phyloP scores from a whole-genome alignment of 345 rosid genomes.

The Clausena lansium region DNA sequence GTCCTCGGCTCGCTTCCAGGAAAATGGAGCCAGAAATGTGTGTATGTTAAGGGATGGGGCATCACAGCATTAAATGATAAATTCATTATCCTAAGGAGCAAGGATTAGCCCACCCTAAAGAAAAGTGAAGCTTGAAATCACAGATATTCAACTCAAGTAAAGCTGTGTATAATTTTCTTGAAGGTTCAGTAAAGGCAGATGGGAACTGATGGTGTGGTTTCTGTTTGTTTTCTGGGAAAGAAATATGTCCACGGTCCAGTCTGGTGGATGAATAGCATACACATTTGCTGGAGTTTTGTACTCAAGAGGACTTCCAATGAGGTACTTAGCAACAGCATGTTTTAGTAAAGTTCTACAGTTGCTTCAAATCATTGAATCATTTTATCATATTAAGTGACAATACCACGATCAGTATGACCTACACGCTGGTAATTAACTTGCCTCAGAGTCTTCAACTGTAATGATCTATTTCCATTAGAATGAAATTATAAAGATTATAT shows the following conservation, averaged over 20 bases:
- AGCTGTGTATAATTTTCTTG: no score
- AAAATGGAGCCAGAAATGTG: background rate
- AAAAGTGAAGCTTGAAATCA: background rate
- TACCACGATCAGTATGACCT: background rate
- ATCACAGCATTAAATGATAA: background rate
- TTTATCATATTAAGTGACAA: background rate
- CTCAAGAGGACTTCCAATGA: no score
- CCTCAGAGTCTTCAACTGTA: background rate
- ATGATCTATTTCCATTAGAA: background rate
- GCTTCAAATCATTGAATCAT: no score
- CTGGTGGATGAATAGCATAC: no score
- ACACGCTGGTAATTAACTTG: background rate
- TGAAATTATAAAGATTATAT: background rate
- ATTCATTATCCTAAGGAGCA: background rate
- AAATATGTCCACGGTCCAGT: no score
- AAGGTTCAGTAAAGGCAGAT: no score
- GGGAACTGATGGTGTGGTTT: background rate
- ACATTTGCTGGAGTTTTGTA: no score
- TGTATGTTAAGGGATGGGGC: background rate
- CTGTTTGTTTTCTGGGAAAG: background rate
- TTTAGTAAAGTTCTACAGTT: no score
- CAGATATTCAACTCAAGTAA: no score
- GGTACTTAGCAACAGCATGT: no score
- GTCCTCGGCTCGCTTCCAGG: background rate
- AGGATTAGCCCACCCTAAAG: background rate